Conservation (phyloP, 352 stramenopile genomes). For the Plasmopara muralis region DNA sequence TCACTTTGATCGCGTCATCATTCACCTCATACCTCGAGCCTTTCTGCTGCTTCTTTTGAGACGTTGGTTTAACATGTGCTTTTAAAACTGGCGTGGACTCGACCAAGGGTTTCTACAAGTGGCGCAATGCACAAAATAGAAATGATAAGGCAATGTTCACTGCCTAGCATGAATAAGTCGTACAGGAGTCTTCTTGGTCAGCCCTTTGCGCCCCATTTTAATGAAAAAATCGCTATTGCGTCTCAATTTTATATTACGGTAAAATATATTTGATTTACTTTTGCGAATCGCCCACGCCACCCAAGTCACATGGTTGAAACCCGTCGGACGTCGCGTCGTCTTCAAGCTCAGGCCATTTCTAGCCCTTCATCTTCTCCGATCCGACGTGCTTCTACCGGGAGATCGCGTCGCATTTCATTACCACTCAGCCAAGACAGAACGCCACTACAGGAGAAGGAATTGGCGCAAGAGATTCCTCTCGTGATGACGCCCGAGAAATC, state of each 20-base stretch:
- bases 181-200: too few relatives aligned
- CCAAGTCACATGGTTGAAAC: slow-evolving; percentile 55
- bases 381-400: slow-evolving; percentile 1
- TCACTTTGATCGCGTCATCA: slow-evolving; percentile 45
- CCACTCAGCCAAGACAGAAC: slow-evolving; percentile 12
- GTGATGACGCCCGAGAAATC: slow-evolving; percentile 13
- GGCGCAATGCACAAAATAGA: too few relatives aligned
- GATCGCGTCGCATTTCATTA: slow-evolving; percentile 9
- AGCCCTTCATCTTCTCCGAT: slow-evolving; percentile 15
- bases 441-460: slow-evolving; percentile 16
- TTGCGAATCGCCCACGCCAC: slow-evolving; percentile 3
- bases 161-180: too few relatives aligned
- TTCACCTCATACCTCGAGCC: slow-evolving; percentile 21
- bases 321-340: slow-evolving; percentile 46
- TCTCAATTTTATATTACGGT: too few relatives aligned
- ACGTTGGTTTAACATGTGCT: too few relatives aligned
- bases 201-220: too few relatives aligned
- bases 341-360: slow-evolving; percentile 40
- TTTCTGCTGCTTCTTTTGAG: slow-evolving; percentile 33
- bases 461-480: slow-evolving; percentile 19
- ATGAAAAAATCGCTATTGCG: too few relatives aligned
- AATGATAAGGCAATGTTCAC: too few relatives aligned
- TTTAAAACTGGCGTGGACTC: too few relatives aligned
- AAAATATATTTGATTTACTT: neutral
- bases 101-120: too few relatives aligned